These are phyloP conservation scores for Blakeslea trispora DNA, from an alignment of 371 early-diverging fungal genomes.

Conservation along the genomic window DNA sequence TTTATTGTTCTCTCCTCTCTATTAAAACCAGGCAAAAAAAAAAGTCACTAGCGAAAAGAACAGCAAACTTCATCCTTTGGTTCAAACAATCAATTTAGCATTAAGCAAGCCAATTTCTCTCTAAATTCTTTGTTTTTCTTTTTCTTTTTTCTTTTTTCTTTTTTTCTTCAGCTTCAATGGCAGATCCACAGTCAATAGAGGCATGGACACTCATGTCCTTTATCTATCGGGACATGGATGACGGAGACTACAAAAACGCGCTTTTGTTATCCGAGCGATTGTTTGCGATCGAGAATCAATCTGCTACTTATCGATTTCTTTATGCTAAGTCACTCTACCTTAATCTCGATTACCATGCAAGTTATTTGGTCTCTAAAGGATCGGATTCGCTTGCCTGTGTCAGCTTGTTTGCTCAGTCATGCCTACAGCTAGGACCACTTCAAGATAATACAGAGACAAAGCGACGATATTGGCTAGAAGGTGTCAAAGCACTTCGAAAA, in stretches of 20 bases:
- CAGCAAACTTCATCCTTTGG: too few relatives aligned
- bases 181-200: slow-evolving; percentile 28
- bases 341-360: slow-evolving; percentile 38
- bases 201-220: slow-evolving; percentile 41
- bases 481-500: slow-evolving; percentile 38
- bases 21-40: too few relatives aligned
- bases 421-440: slow-evolving; percentile 46
- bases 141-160: not conserved
- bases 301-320: slow-evolving; percentile 39
- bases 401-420: slow-evolving; percentile 48
- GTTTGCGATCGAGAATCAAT: slow-evolving; percentile 41
- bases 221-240: slow-evolving; percentile 48
- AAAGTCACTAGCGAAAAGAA: too few relatives aligned
- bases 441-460: slow-evolving; percentile 43
- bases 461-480: slow-evolving; percentile 47
- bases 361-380: slow-evolving; percentile 31
- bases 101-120: too few relatives aligned
- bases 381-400: slow-evolving; percentile 32
- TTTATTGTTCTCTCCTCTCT: too few relatives aligned
- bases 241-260: slow-evolving; percentile 45
- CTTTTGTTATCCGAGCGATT: slow-evolving; percentile 50
- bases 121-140: not conserved
- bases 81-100: too few relatives aligned
- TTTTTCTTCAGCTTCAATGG: slow-evolving; percentile 2
- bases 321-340: slow-evolving; percentile 46